Evolutionary conservation across 2,329 filamentous ascomycete genomes (phyloP), one percentile per base, ranked within the genome.

Genomic region (Proliferodiscus dingleyae): DNA sequence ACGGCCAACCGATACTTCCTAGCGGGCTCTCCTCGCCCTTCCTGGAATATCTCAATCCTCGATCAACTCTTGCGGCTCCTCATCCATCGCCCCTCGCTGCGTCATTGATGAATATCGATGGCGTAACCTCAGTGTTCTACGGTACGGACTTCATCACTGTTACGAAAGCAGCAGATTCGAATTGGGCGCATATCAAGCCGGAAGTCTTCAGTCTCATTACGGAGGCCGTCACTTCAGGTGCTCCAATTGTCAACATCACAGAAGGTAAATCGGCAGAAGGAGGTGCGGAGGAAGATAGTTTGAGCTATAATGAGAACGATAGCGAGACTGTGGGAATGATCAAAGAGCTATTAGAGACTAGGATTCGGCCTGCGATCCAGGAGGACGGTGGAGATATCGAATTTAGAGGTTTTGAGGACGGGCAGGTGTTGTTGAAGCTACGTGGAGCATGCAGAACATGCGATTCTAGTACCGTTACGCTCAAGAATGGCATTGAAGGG

Each of bases 311-410:
- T 58, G 89, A 95, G 63, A 84, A 94, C 52, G 93, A 98, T 64
- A 85, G 83, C 55, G 93, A 98, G 68, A 88, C 96, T 9, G 85
- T 98, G 7, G 86, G 89, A 48, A 97, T 97, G 93, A 97, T 98
- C 70, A 95, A 97, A 71, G 93, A 98, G 70, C 72, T 98, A 24
- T 74, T 98, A 28, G 93, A 98, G 68, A 98, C 93, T 21, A 78
- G 93, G 51, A 95, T 98, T 61, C 78, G 93, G 34, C 93, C 93
- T 1, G 87, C 91, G 1, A 98, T 98, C 52, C 93, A 97, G 66
- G 93, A 97, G 65, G 93, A 98, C 58, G 93, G 93, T 38, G 93
- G 93, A 37, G 93, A 98, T 65, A 97, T 98, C 61, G 93, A 98
- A 66, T 94, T 91, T 65, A 76, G 87, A 15, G 91, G 91, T 1